phyloP scores from a whole-genome alignment of 192 early-diverging fungal genomes.

The Coemansia sp. region DNA sequence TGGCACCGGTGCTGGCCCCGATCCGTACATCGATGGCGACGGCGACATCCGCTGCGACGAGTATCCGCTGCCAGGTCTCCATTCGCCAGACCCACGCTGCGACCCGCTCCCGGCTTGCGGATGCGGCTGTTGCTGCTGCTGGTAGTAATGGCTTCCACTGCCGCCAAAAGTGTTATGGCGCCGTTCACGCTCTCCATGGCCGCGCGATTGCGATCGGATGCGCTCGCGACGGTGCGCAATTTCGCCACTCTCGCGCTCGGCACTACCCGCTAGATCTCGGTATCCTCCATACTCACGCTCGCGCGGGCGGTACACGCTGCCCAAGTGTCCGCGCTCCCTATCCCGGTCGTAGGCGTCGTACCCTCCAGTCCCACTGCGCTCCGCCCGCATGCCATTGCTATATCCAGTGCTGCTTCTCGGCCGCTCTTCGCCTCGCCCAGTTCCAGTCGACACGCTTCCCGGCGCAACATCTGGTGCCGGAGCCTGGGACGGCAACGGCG shows the following conservation, averaged over 20 bases:
- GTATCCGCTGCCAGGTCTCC: conserved; percentile 27
- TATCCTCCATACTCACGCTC: conserved; percentile 6
- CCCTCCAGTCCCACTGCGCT: background rate
- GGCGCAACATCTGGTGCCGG: conserved; percentile 7
- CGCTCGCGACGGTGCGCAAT: conserved; percentile 21
- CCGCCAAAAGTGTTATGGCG: conserved; percentile 27
- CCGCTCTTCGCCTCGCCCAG: background rate
- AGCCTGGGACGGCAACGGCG: conserved; percentile 10
- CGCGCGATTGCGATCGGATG: conserved; percentile 34
- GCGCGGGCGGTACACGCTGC: conserved; percentile 16
- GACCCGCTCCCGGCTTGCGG: conserved; percentile 4
- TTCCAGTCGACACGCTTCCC: background rate
- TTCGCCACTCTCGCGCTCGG: conserved; percentile 44
- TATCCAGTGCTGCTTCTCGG: conserved; percentile 5
- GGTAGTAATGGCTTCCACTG: conserved; percentile 8
- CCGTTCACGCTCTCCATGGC: conserved; percentile 29
- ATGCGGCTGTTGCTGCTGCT: background rate
- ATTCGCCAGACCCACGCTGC: conserved; percentile 19
- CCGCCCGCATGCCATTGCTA: background rate
- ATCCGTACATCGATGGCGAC: conserved; percentile 6
- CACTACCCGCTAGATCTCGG: conserved; percentile 7
- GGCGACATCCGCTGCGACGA: conserved; percentile 24
- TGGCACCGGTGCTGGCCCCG: conserved; percentile 7
- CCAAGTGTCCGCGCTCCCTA: background rate
- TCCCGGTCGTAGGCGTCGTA: conserved; percentile 14